Evolutionary conservation across 2,329 filamentous ascomycete genomes (phyloP).

Genomic region (Diplodia corticola): DNA sequence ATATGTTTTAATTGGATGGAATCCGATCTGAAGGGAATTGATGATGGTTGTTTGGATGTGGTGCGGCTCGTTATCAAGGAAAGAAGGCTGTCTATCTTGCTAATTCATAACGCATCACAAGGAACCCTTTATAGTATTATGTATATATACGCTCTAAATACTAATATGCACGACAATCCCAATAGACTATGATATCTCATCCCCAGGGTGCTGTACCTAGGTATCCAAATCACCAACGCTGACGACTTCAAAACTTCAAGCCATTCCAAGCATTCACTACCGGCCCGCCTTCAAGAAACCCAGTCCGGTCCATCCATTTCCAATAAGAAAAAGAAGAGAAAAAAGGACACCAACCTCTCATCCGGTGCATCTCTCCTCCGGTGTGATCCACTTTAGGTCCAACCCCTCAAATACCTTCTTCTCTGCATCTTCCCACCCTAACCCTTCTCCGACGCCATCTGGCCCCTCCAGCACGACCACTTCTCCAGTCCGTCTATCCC

Average conservation of each 20-base stretch:
- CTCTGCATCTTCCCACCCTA: slow-evolving; percentile 68
- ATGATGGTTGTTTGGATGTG: not conserved
- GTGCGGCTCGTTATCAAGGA: not conserved
- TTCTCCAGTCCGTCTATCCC: slow-evolving; percentile 66
- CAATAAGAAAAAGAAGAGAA: not conserved
- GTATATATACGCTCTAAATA: too few species aligned
- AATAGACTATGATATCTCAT: not conserved
- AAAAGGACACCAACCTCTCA: slow-evolving; percentile 29
- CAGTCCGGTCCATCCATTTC: not conserved
- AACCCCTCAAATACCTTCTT: slow-evolving; percentile 76
- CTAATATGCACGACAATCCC: too few species aligned
- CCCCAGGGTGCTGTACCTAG: not conserved
- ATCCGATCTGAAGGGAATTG: not conserved
- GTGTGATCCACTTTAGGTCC: slow-evolving; percentile 55
- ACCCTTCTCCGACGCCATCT: slow-evolving; percentile 43
- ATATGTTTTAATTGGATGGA: too few species aligned
- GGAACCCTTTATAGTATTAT: too few species aligned
- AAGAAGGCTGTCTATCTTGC: not conserved
- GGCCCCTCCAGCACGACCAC: slow-evolving; percentile 66
- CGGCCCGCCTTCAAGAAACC: too few species aligned
- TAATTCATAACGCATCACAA: not conserved
- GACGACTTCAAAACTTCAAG: not conserved
- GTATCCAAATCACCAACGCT: not conserved
- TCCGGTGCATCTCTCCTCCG: slow-evolving; percentile 48
- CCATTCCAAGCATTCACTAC: not conserved